Percentiles rank a stretch among this genome's conserved stretches.
Evolutionary conservation across 176 grass and related monocot species (phyloP).

Genomic region (Juncus inflexus): DNA sequence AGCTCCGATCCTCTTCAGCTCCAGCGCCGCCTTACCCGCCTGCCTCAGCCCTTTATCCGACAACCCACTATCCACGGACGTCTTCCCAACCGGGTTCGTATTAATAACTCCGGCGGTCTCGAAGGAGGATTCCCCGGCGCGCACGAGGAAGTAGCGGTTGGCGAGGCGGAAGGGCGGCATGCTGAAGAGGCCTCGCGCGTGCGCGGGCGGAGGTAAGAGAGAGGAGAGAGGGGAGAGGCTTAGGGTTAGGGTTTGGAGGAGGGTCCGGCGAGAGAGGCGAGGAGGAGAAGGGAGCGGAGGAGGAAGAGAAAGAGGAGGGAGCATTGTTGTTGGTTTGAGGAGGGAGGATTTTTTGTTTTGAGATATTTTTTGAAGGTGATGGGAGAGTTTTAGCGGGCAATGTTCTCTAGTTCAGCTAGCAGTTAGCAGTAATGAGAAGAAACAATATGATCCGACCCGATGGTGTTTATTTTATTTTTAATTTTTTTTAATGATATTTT

Average conservation of each 20-base stretch:
- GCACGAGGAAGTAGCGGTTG: constrained; percentile 91
- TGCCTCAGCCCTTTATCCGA: constrained; percentile 64
- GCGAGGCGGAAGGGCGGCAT: constrained; percentile 71
- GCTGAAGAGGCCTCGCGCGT: constrained; percentile 78
- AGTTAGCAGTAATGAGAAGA: no score
- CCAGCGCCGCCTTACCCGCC: constrained; percentile 62
- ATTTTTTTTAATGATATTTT: no score
- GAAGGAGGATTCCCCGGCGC: constrained; percentile 78
- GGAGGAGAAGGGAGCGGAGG: background rate
- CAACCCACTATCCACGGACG: constrained; percentile 83
- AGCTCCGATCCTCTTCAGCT: constrained; percentile 69
- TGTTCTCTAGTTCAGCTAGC: no score
- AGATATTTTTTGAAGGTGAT: background rate
- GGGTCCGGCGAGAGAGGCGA: constrained; percentile 32
- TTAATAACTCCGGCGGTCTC: constrained; percentile 63
- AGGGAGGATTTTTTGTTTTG: background rate
- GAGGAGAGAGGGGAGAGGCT: constrained; percentile 20
- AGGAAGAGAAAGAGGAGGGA: constrained; percentile 10
- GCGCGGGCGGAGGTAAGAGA: constrained; percentile 22
- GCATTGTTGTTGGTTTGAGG: constrained; percentile 1
- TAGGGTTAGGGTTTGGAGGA: constrained; percentile 40
- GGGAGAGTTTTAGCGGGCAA: background rate
- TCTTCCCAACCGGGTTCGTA: constrained; percentile 86
- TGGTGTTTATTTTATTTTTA: no score
- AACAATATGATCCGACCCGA: no score